Conservation (phyloP, 2,329 filamentous ascomycete species). For the Venturia asperata region DNA sequence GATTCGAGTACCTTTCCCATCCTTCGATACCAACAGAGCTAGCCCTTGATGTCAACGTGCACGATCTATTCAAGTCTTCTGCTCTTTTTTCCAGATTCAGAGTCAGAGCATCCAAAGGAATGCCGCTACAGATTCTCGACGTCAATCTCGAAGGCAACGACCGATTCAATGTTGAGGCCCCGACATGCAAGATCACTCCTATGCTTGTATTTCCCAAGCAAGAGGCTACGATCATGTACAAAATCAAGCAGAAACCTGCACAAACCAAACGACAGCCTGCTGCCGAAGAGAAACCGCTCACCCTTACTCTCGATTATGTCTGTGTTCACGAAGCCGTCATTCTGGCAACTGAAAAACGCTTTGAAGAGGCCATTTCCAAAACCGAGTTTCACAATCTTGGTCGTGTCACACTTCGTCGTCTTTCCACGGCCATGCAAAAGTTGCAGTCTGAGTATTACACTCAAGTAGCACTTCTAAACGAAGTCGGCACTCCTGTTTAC, state of each 20-base stretch:
- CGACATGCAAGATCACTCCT: slow-evolving; percentile 35
- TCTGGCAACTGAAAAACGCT: slow-evolving; percentile 39
- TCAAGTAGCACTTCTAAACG: slow-evolving; percentile 46
- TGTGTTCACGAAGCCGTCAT: slow-evolving; percentile 68
- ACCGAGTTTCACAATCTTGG: slow-evolving; percentile 42
- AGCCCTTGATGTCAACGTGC: slow-evolving; percentile 88
- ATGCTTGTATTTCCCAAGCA: slow-evolving; percentile 72
- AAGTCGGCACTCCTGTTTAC: slow-evolving; percentile 46
- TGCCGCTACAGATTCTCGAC: slow-evolving; percentile 66
- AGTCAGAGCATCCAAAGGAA: slow-evolving; percentile 69
- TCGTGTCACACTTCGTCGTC: slow-evolving; percentile 46
- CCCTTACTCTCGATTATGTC: slow-evolving; percentile 67
- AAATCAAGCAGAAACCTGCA: slow-evolving; percentile 46
- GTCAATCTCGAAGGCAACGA: slow-evolving; percentile 66
- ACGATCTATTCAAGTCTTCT: slow-evolving; percentile 84
- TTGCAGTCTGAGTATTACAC: slow-evolving; percentile 46
- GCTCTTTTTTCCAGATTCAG: slow-evolving; percentile 84
- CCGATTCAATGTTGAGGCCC: slow-evolving; percentile 57
- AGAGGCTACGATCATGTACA: slow-evolving; percentile 74
- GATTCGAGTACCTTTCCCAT: slow-evolving; percentile 56
- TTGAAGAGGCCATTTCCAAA: slow-evolving; percentile 40
- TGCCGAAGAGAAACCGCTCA: slow-evolving; percentile 42
- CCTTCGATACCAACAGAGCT: slow-evolving; percentile 64
- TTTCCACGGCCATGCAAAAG: slow-evolving; percentile 41
- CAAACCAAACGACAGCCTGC: slow-evolving; percentile 36